Percentiles rank a stretch among this genome's conserved stretches.
Evolutionary conservation across 2,329 filamentous ascomycete genomes (phyloP).

Genomic region (Colletotrichum theobromicola): DNA sequence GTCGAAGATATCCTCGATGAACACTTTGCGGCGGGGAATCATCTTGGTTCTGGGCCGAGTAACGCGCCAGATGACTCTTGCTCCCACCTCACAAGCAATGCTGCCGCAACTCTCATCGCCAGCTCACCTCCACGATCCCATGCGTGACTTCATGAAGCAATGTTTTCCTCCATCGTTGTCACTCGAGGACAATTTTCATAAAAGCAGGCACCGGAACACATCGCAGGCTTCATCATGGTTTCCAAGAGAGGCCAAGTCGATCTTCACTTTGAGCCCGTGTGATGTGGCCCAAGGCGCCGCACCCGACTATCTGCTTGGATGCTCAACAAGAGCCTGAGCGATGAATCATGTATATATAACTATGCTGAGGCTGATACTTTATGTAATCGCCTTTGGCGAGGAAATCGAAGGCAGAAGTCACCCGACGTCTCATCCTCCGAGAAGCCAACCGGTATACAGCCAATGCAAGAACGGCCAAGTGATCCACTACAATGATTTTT

Average conservation of each 20-base stretch:
- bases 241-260: not conserved
- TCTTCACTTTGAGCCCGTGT: not conserved
- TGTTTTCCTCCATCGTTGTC: not conserved
- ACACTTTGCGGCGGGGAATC: too few species aligned
- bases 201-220: not conserved
- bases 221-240: not conserved
- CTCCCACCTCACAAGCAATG: not conserved
- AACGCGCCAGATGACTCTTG: not conserved
- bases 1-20: not conserved
- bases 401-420: not conserved
- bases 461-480: not conserved
- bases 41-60: too few species aligned
- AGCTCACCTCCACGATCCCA: not conserved
- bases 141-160: not conserved
- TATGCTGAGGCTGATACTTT: not conserved
- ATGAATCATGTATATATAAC: accelerated
- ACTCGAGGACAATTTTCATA: not conserved
- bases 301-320: not conserved
- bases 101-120: not conserved
- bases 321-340: not conserved
- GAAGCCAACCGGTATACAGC: not conserved
- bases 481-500: not conserved
- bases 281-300: not conserved
- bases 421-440: not conserved
- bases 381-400: not conserved